Base-by-base conservation (phyloP, 352 stramenopile genomes). In the Pythium guiyangense region DNA sequence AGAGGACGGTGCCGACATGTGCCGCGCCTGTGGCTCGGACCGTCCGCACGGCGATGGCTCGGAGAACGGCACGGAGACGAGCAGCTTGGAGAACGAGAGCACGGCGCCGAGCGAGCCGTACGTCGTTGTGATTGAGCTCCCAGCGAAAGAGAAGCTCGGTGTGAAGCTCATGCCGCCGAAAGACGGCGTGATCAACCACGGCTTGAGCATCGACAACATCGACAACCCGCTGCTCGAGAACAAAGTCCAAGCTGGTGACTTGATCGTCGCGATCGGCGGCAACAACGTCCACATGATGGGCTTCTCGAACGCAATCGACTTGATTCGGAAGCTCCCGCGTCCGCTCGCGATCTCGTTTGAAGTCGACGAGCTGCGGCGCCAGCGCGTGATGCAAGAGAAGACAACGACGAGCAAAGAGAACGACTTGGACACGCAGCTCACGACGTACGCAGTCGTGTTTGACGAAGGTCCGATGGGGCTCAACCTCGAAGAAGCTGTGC, bases 361-460 rank as follows among this genome's bases (percentile, higher is more conserved):
- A 92, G 84, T 94, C 44, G 84, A 91, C 37, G 69, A 86, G 52
- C 64, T 50, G 2, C 71, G 84, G 42, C 76, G 84, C 26, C 71
- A 86, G 18, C 59, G 84, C 61, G 78, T 85, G 27, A 65, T 78
- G 44, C 60, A 60, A 0, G 77, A 84, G 50, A 92, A 92, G 66
- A 73, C 67, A 48, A 66, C 77, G 50, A 64, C 56, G 9, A 81
- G 70, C 46, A 74, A 81, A 27, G 74, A 85, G 39, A 71, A 89
- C 43, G 79, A 89, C 44, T 57, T 93, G 26, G 81, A 92, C 49
- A 79, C 73, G 52, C 57, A 90, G 58, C 70, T 94, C 25, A 89
- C 81, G 47, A 92, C 84, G 25, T 94, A 94, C 49, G 81, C 79
- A 12, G 84, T 94, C 17, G 84, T 91, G 59, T 94, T 94, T 52